Evolutionary conservation across 1,284 basidiomycete species (phyloP), one percentile per base, ranked within the genome.

Genomic region (Ganoderma multipileum): DNA sequence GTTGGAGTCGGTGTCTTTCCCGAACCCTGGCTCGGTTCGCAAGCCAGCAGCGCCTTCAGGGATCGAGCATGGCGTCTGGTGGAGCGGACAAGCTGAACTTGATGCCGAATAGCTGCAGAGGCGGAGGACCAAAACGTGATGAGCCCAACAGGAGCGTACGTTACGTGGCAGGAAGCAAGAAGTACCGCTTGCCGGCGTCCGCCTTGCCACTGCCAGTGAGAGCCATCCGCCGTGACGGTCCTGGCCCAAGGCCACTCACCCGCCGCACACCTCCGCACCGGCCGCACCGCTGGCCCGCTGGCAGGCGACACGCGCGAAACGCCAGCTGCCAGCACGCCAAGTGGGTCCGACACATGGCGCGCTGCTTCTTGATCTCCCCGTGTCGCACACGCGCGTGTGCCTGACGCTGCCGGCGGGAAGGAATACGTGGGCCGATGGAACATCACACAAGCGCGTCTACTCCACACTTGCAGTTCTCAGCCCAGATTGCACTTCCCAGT

Each of bases 361-460:
- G 38, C 36, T 60, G 36, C 38, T 60, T 60, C 58, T 41, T 38
- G 55, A 58, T 58, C 20, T 58, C 20, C 28, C 30, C 55, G 30
- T 33, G 61, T 61, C 60, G 26, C n/a, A 42, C 28, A n/a, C n/a
- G n/a, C n/a, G n/a, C n/a, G n/a, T n/a, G 68, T 70, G 68, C 66
- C 66, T 70, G 47, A 52, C 9, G 63, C 26, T 57, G 60, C 69
- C 66, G 69, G 63, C 69, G 69, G 69, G 69, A 70, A 65, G 62
- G 61, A 42, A 60, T 18, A 14, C 57, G 58, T 58, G 68, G 61
- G 20, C 66, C 54, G 52, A n/a, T n/a, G n/a, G n/a, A n/a, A n/a
- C n/a, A n/a, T n/a, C n/a, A n/a, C 50, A 11, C 50, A 8, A 28
- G 26, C 36, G n/a, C 33, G 50, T 5, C 18, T 2, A 6, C 26